Conservation (phyloP, 495 filamentous ascomycete species). For the Xylaria telfairii region DNA sequence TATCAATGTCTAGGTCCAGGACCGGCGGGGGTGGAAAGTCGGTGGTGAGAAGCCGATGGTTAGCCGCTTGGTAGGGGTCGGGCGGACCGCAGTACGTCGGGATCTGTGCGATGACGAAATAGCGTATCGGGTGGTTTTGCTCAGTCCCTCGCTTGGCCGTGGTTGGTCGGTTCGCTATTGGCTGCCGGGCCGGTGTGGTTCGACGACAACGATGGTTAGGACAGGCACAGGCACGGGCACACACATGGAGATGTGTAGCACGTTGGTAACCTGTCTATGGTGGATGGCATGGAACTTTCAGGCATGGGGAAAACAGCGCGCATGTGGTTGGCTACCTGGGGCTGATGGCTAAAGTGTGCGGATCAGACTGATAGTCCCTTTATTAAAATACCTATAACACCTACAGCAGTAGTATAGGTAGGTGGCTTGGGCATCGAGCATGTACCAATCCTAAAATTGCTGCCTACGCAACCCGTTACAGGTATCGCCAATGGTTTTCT, state of each 20-base stretch:
- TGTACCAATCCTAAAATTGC: neutral
- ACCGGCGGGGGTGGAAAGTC: slow-evolving; percentile 5
- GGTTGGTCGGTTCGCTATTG: neutral
- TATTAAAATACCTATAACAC: neutral
- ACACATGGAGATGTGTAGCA: slow-evolving; percentile 3
- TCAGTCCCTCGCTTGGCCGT: neutral
- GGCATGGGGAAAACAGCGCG: neutral
- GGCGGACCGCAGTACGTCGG: neutral
- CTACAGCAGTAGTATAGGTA: neutral
- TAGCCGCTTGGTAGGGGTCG: neutral
- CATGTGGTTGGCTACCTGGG: neutral
- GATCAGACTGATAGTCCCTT: slow-evolving; percentile 4
- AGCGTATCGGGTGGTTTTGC: neutral
- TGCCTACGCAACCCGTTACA: neutral
- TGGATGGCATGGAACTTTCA: slow-evolving; percentile 3
- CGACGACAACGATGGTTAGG: slow-evolving; percentile 1
- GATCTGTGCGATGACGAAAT: slow-evolving; percentile 27
- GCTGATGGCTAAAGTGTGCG: slow-evolving; percentile 3
- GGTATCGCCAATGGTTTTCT: too few relatives aligned
- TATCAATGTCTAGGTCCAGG: neutral
- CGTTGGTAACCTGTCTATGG: neutral
- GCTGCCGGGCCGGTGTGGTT: neutral
- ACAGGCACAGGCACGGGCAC: neutral
- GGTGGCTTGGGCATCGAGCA: neutral
- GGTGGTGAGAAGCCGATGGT: neutral